These are phyloP conservation scores for Nosema muscidifuracis DNA, from an alignment of 371 early-diverging fungal genomes.

Conservation along the genomic window DNA sequence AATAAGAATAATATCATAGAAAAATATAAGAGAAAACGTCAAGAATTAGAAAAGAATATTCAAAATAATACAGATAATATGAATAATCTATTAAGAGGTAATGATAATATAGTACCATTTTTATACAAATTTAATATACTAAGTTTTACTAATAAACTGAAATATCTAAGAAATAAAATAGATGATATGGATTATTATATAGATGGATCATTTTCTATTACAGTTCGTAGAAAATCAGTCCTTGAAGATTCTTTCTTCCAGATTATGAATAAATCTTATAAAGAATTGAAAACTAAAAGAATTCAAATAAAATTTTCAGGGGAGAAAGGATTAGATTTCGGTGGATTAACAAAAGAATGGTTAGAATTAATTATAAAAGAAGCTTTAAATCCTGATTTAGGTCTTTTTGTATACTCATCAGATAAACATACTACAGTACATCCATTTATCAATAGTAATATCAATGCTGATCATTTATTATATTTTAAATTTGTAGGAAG, in stretches of 20 bases:
- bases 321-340: slow-evolving; percentile 95
- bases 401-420: slow-evolving; percentile 81
- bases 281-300: slow-evolving; percentile 65
- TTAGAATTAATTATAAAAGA: slow-evolving; percentile 84
- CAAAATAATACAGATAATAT: background rate
- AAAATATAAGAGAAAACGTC: background rate
- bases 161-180: background rate
- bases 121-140: slow-evolving; percentile 2
- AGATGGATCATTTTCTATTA: slow-evolving; percentile 5
- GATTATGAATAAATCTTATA: slow-evolving; percentile 38
- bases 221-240: slow-evolving; percentile 35
- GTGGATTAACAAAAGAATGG: slow-evolving; percentile 96
- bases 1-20: too few relatives aligned
- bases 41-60: background rate
- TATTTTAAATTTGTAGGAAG: slow-evolving; percentile 96
- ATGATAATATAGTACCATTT: background rate
- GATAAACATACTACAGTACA: slow-evolving; percentile 86
- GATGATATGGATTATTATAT: background rate
- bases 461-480: slow-evolving; percentile 84
- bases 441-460: slow-evolving; percentile 81
- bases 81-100: background rate
- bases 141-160: slow-evolving; percentile 2
- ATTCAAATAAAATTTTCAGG: slow-evolving; percentile 83
- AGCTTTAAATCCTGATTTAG: slow-evolving; percentile 95
- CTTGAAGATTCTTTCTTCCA: slow-evolving; percentile 50